Conservation (phyloP, 306 rosid species). For the Acacia confusa region DNA sequence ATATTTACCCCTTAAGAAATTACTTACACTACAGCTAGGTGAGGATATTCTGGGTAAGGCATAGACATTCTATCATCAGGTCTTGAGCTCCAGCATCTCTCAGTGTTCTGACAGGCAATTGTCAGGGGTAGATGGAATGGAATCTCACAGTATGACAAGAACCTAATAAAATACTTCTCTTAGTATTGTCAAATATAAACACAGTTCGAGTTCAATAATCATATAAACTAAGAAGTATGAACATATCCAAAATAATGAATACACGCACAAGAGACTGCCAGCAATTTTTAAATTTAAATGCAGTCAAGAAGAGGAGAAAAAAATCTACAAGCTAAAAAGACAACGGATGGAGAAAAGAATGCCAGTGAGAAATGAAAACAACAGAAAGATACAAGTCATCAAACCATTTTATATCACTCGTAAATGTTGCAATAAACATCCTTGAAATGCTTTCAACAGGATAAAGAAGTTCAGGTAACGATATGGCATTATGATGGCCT, state of each 20-base stretch:
- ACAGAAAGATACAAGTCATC: constrained; percentile 24
- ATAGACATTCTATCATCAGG: constrained; percentile 54
- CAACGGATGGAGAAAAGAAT: neutral
- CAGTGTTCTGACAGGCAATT: constrained; percentile 67
- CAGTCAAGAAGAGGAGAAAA: constrained; percentile 10
- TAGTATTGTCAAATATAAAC: constrained; percentile 23
- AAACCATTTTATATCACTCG: constrained; percentile 78
- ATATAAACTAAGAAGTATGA: neutral
- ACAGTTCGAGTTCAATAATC: constrained; percentile 11
- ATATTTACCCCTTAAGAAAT: constrained; percentile 12
- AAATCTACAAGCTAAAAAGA: neutral
- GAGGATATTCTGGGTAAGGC: constrained; percentile 69
- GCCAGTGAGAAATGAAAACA: constrained; percentile 29
- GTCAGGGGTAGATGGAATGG: constrained; percentile 70
- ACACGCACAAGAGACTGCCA: neutral
- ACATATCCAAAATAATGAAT: constrained; percentile 12
- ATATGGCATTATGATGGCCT: constrained; percentile 35
- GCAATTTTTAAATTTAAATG: constrained; percentile 8
- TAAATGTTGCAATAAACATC: constrained; percentile 77
- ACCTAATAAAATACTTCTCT: constrained; percentile 49
- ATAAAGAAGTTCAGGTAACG: constrained; percentile 68
- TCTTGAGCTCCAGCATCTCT: constrained; percentile 74
- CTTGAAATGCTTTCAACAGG: constrained; percentile 64
- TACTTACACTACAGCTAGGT: constrained; percentile 63
- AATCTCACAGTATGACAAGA: constrained; percentile 65